Base-by-base conservation (phyloP, 129 eudicot genomes). In the Escallonia rubra region DNA sequence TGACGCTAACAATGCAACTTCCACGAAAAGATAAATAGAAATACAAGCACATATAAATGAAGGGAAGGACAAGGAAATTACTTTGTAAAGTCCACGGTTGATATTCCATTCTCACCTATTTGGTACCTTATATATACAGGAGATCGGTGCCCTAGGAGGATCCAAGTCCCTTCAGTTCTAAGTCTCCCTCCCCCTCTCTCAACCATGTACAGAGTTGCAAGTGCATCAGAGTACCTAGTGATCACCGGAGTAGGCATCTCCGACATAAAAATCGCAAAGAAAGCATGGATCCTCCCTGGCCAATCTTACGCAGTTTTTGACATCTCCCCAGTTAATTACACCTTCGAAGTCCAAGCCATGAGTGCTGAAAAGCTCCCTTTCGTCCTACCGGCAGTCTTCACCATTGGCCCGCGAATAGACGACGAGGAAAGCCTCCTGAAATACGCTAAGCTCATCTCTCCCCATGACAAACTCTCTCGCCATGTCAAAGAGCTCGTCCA, bases 291-390 rank as follows among this genome's bases (percentile, higher is more conserved):
- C 5, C 47, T 72, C 8, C 77, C 77, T 8, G 71, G 77, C 10
- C 77, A 72, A 39, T 42, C 70, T 41, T 52, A 59, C 64, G 13
- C 63, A 2, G n/a, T 14, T 10, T 63, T 72, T 53, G 77, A 72
- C 43, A 34, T 72, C 16, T 63, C 77, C 4, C 77, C 77, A 34
- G 77, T 72, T 11, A 72, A 72, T 48, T 72, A 72, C 69, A 63
- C 77, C 48, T 72, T 72, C 43, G 77, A 72, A 66, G 77, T 72
- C 53, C 77, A 72, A 48, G 77, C 77, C 45, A 72, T 72, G 77
- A 72, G 77, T 46, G 60, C 77, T 8, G 77, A 72, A 40, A 69
- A 69, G 12, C 74, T 69, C 13, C 57, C 74, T n/a, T 69, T 69
- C 44, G 39, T 58, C 57, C 43, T 72, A 15, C 77, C 77, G 6